phyloP scores from a whole-genome alignment of 1,284 basidiomycete species.

The Leccinum pseudoinsigne region DNA sequence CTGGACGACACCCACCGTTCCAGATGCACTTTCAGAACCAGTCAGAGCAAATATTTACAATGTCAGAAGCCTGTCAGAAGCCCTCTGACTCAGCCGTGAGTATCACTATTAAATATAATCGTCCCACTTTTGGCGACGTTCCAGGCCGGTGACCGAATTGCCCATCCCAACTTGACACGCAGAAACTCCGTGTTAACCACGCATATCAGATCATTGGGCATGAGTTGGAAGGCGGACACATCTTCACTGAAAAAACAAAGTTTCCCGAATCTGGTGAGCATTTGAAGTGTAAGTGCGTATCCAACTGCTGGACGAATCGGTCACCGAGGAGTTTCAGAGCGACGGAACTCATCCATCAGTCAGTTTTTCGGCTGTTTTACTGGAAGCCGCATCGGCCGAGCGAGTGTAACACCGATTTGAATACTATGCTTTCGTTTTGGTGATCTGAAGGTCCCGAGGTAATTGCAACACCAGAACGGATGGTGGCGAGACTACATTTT shows the following conservation, averaged over 20 bases:
- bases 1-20: no score
- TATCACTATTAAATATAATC: no score
- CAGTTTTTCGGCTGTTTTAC: background rate
- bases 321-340: background rate
- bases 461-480: no score
- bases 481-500: background rate
- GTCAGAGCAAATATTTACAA: no score
- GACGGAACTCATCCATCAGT: background rate
- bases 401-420: no score
- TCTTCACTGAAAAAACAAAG: background rate
- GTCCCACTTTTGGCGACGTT: background rate
- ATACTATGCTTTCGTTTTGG: no score
- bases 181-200: background rate
- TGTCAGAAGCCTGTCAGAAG: no score
- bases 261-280: background rate
- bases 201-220: background rate
- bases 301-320: background rate
- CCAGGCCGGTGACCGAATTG: background rate
- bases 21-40: no score
- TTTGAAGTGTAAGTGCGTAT: background rate
- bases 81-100: no score
- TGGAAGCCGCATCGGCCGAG: no score
- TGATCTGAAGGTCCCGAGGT: no score
- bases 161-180: background rate
- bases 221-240: background rate